Evolutionary conservation across 805 yeast species (phyloP).

Genomic region (Suhomyces sp.): DNA sequence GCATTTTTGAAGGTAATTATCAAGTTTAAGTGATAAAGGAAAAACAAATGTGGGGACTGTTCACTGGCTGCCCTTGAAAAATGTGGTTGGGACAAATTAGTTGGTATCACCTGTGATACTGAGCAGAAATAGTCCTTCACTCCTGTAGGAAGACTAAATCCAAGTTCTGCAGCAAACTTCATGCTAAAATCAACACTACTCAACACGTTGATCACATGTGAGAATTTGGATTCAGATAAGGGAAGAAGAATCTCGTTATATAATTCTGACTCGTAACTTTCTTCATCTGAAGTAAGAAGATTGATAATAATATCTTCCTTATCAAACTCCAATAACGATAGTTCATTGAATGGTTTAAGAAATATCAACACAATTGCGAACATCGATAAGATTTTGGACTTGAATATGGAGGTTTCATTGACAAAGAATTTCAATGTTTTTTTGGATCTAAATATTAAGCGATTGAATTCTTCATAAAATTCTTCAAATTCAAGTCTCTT

Average conservation of each 20-base stretch:
- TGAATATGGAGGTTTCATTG: slow-evolving; percentile 9
- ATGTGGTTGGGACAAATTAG: too few species aligned
- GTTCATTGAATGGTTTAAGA: slow-evolving; percentile 28
- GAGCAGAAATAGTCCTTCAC: too few species aligned
- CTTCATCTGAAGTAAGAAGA: slow-evolving; percentile 15
- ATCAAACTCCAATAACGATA: slow-evolving; percentile 22
- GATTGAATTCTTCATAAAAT: slow-evolving; percentile 24
- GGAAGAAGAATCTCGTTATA: slow-evolving; percentile 21
- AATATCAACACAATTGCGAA: slow-evolving; percentile 25
- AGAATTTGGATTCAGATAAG: slow-evolving; percentile 22
- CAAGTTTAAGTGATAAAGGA: slow-evolving; percentile 21
- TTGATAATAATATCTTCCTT: slow-evolving; percentile 18
- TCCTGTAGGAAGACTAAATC: slow-evolving; percentile 19
- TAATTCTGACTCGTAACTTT: slow-evolving; percentile 14
- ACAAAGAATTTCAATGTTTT: slow-evolving; percentile 3
- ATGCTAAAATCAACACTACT: slow-evolving; percentile 7
- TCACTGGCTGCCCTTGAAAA: slow-evolving; percentile 1
- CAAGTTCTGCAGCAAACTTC: slow-evolving; percentile 13
- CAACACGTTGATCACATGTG: slow-evolving; percentile 10
- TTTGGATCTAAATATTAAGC: background rate
- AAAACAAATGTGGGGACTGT: slow-evolving; percentile 6
- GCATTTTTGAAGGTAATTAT: slow-evolving; percentile 34
- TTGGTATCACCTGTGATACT: too few species aligned
- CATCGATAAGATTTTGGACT: slow-evolving; percentile 23
- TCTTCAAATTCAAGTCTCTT: slow-evolving; percentile 25